Conservation (phyloP, 805 yeast genomes). For the Blastobotrys attinorum region DNA sequence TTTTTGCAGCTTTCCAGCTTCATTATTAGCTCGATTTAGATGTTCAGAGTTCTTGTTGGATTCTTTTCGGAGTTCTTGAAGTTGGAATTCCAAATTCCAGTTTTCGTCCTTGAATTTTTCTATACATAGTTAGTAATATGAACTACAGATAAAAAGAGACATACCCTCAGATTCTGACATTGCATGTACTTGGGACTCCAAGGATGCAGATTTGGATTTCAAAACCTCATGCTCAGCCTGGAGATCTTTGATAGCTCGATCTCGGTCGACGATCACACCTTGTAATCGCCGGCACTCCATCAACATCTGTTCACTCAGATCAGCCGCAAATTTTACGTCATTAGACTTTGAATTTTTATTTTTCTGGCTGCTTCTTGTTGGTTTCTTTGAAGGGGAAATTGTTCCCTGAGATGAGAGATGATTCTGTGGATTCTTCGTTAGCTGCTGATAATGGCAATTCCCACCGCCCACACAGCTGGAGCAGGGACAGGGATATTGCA, state of each 20-base stretch:
- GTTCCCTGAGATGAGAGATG: slow-evolving; percentile 5
- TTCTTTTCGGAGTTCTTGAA: slow-evolving; percentile 24
- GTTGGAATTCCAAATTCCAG: slow-evolving; percentile 30
- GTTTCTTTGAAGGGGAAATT: slow-evolving; percentile 8
- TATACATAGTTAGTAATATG: slow-evolving; percentile 5
- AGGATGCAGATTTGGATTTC: slow-evolving; percentile 12
- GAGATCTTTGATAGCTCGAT: slow-evolving; percentile 10
- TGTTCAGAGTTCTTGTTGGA: slow-evolving; percentile 18
- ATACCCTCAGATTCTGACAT: slow-evolving; percentile 19
- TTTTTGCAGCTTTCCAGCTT: slow-evolving; percentile 17
- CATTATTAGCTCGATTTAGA: slow-evolving; percentile 20
- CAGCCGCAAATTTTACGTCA: slow-evolving; percentile 27
- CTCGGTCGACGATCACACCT: slow-evolving; percentile 16
- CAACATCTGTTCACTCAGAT: slow-evolving; percentile 26
- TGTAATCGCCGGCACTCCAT: slow-evolving; percentile 29
- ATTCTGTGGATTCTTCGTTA: too few relatives aligned
- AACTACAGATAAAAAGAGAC: neutral
- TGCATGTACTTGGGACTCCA: slow-evolving; percentile 17
- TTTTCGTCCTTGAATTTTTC: slow-evolving; percentile 29
- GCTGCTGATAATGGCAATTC: too few relatives aligned
- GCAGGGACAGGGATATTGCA: too few relatives aligned
- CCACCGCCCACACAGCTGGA: too few relatives aligned
- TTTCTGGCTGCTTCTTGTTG: neutral
- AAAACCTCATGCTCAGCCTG: slow-evolving; percentile 16
- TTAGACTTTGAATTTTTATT: slow-evolving; percentile 7